phyloP scores from a whole-genome alignment of 805 yeast species.

The Zygoascus biomembranicola region DNA sequence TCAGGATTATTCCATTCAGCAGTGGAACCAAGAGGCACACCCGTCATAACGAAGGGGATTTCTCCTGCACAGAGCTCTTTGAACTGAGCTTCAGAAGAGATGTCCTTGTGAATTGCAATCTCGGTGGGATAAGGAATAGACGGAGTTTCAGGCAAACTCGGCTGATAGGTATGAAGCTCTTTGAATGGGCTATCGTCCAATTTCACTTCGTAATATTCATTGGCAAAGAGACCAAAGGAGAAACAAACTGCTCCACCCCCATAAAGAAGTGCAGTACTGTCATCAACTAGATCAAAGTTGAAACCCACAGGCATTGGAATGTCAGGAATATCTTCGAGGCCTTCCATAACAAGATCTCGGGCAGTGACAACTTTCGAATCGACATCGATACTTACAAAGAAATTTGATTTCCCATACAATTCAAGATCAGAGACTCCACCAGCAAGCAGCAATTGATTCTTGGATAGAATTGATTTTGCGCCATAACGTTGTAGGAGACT shows the following conservation, averaged over 20 bases:
- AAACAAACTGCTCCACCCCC: conserved; percentile 82
- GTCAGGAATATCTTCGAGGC: conserved; percentile 31
- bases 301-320: conserved; percentile 41
- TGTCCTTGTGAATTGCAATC: neutral
- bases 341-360: neutral
- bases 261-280: conserved; percentile 21
- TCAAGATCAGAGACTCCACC: conserved; percentile 49
- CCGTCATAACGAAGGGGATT: conserved; percentile 23
- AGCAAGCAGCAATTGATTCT: conserved; percentile 35
- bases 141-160: neutral
- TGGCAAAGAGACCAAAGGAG: conserved; percentile 62
- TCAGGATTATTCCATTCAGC: conserved; percentile 24
- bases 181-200: neutral
- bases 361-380: neutral
- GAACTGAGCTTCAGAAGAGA: conserved; percentile 5
- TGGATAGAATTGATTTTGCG: conserved; percentile 28
- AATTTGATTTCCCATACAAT: conserved; percentile 29
- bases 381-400: conserved; percentile 29
- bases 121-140: neutral
- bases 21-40: conserved; percentile 24
- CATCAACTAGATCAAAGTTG: conserved; percentile 28
- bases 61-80: neutral
- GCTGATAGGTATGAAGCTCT: neutral
- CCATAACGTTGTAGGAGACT: conserved; percentile 34
- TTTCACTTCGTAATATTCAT: conserved; percentile 17